A percentile compares a stretch with the other conserved stretches of the same genome.
phyloP scores from a whole-genome alignment of 2,329 filamentous ascomycete genomes.

The Pseudogymnoascus sp. region DNA sequence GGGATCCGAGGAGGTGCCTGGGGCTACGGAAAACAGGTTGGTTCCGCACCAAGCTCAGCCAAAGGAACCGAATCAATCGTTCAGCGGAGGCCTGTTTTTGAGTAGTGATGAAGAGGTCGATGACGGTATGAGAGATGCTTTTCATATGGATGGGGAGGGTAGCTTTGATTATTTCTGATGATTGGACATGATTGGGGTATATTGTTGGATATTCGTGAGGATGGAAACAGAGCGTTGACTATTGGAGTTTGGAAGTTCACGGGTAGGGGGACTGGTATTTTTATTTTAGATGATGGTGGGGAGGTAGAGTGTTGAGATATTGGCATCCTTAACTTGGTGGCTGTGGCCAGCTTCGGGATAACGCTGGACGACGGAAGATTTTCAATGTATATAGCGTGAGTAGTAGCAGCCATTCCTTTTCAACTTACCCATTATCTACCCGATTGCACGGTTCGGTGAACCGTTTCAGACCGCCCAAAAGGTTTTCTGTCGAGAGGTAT shows the following conservation, averaged over 20 bases:
- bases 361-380: too few species aligned
- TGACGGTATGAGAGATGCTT: background rate
- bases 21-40: background rate
- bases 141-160: background rate
- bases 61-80: background rate
- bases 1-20: fast-evolving
- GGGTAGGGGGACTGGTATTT: background rate
- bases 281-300: background rate
- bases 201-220: background rate
- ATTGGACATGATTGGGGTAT: background rate
- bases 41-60: background rate
- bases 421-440: background rate
- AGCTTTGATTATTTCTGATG: background rate
- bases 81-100: background rate
- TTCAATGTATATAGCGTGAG: background rate
- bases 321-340: background rate
- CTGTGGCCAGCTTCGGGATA: background rate
- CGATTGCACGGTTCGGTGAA: background rate
- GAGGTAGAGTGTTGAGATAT: background rate
- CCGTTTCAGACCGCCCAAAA: background rate
- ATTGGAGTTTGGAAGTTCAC: background rate
- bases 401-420: background rate
- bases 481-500: background rate
- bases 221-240: background rate
- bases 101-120: background rate